Percentiles rank a stretch among this genome's conserved stretches.
Conservation (phyloP, 2,329 filamentous ascomycete genomes). For the Fusarium ambrosium region DNA sequence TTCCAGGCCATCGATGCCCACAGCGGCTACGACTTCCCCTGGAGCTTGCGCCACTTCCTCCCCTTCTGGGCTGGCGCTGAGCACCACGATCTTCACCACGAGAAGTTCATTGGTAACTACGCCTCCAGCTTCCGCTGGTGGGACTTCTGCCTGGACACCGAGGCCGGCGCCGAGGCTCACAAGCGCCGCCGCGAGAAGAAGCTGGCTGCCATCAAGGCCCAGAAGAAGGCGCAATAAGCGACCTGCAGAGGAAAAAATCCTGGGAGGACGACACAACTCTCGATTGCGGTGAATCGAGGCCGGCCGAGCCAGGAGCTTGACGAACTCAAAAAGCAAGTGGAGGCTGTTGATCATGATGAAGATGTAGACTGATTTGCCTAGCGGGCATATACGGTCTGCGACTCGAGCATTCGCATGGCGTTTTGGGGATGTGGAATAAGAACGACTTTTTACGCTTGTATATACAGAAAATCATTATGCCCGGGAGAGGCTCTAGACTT, state of each 20-base stretch:
- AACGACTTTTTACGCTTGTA: conserved; percentile 49
- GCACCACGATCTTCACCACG: conserved; percentile 97
- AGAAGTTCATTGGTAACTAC: conserved; percentile 99
- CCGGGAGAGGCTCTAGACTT: conserved; percentile 48
- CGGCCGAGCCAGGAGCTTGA: conserved; percentile 18
- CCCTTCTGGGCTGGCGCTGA: conserved; percentile 98
- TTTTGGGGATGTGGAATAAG: conserved; percentile 48
- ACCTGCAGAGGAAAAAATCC: conserved; percentile 8
- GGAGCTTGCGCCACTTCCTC: conserved; percentile 94
- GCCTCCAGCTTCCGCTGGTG: conserved; percentile 99
- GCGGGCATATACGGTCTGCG: conserved; percentile 35
- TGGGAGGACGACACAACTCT: conserved; percentile 20
- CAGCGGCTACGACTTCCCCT: conserved; percentile 98
- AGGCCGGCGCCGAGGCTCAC: conserved; percentile 88
- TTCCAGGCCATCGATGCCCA: conserved; percentile 99
- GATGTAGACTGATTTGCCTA: conserved; percentile 40
- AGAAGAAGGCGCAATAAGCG: conserved; percentile 77
- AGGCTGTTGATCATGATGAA: conserved; percentile 42
- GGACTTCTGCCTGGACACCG: conserved; percentile 94
- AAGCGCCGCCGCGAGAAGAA: conserved; percentile 87
- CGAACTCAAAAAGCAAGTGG: conserved; percentile 15
- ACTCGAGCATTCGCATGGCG: conserved; percentile 49
- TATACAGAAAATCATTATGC: conserved; percentile 46
- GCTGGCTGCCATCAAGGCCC: conserved; percentile 72
- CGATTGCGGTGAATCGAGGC: conserved; percentile 45